phyloP scores from a whole-genome alignment of 768 basidiomycete species.

The Trametes villosa region DNA sequence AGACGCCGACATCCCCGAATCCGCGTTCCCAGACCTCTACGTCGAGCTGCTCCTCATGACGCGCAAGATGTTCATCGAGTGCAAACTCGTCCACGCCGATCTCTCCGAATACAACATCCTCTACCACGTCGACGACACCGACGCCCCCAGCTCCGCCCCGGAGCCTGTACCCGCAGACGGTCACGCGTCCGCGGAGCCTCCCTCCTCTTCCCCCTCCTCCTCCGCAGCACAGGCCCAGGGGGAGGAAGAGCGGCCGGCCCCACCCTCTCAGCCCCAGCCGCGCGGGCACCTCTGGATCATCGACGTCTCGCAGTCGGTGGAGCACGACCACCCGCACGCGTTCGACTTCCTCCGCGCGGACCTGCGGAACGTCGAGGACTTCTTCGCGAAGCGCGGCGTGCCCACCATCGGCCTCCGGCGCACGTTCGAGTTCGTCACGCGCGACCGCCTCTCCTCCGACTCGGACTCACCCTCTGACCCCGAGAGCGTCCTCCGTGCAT shows the following conservation, averaged over 20 bases:
- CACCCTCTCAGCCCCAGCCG: background rate
- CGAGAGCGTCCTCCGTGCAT: conserved; percentile 43
- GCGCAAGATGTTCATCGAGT: conserved; percentile 85
- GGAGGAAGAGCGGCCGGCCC: conserved; percentile 3
- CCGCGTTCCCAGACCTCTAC: conserved; percentile 67
- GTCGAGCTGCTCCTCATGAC: conserved; percentile 77
- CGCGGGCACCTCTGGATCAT: conserved; percentile 83
- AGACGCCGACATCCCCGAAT: conserved; percentile 69
- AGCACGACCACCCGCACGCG: conserved; percentile 95
- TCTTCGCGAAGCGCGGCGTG: conserved; percentile 79
- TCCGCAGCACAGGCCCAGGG: background rate
- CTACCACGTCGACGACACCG: conserved; percentile 57
- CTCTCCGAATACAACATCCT: conserved; percentile 98
- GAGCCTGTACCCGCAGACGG: background rate
- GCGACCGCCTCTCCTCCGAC: conserved; percentile 47
- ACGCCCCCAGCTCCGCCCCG: background rate
- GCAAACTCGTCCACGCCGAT: conserved; percentile 96
- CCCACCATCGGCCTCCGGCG: conserved; percentile 75
- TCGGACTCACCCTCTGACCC: conserved; percentile 29
- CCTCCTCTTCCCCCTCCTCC: background rate
- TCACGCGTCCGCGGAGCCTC: conserved; percentile 1
- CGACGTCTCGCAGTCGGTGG: conserved; percentile 98
- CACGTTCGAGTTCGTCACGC: conserved; percentile 89
- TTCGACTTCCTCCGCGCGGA: conserved; percentile 96
- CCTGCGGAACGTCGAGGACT: conserved; percentile 91